Evolutionary conservation across 768 basidiomycete species (phyloP).

Genomic region (Tulasnella sp.): DNA sequence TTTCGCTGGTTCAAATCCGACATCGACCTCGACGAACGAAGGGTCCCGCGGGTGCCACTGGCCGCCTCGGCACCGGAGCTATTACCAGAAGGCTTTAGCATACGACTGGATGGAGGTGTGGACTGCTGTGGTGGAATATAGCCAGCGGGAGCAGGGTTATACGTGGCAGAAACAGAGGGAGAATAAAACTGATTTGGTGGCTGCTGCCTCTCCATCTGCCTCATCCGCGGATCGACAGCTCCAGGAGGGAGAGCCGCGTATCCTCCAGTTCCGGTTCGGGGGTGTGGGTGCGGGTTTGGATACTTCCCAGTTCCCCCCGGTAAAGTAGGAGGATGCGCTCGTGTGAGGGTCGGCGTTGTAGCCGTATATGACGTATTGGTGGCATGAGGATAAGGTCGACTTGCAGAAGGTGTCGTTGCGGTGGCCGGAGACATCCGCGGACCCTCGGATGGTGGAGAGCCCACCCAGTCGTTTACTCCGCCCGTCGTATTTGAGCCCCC

Average conservation of each 20-base stretch:
- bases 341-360: neutral
- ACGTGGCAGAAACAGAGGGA: neutral
- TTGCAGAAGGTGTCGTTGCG: neutral
- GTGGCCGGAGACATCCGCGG: constrained; percentile 12
- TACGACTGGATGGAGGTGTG: neutral
- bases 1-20: constrained; percentile 8
- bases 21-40: constrained; percentile 10
- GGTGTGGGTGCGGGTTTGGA: constrained; percentile 25
- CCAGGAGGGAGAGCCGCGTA: constrained; percentile 10
- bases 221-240: constrained; percentile 24
- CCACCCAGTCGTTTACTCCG: neutral
- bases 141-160: neutral
- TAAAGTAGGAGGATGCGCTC: constrained; percentile 20
- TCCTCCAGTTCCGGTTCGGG: neutral
- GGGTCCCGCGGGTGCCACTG: neutral
- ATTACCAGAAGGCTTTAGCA: neutral
- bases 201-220: constrained; percentile 17
- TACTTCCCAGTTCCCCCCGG: neutral
- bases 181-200: constrained; percentile 8
- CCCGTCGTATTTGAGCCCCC: neutral
- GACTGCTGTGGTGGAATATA: constrained; percentile 5
- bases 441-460: constrained; percentile 7
- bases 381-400: constrained; percentile 21
- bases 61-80: neutral
- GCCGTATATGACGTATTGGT: constrained; percentile 8